These are phyloP conservation scores for Nakazawaea holstii DNA, from an alignment of 805 yeast genomes.

Conservation along the genomic window DNA sequence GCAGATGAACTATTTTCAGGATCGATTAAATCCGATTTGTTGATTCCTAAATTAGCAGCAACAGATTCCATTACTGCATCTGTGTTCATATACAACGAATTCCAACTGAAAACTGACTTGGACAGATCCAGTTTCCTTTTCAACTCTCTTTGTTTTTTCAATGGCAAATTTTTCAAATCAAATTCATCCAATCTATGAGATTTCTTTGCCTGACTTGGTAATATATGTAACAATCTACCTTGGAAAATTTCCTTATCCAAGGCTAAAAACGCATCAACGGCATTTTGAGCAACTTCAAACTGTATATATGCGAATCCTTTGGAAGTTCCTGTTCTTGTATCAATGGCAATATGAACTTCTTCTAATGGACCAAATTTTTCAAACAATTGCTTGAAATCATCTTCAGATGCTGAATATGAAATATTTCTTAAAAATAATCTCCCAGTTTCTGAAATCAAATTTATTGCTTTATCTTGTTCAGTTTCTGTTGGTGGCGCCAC, in stretches of 20 bases:
- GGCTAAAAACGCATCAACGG: conserved; percentile 65
- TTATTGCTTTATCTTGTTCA: conserved; percentile 42
- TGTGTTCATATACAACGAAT: conserved; percentile 80
- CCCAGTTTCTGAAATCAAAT: conserved; percentile 61
- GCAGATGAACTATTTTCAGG: conserved; percentile 85
- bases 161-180: conserved; percentile 83
- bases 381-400: conserved; percentile 67
- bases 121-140: conserved; percentile 81
- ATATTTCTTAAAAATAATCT: conserved; percentile 87
- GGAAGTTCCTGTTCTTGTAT: conserved; percentile 81
- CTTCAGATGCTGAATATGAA: conserved; percentile 70
- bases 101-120: conserved; percentile 89
- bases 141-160: conserved; percentile 85
- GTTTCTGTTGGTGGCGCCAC: conserved; percentile 23
- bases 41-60: conserved; percentile 76
- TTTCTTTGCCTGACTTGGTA: conserved; percentile 81
- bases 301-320: conserved; percentile 90
- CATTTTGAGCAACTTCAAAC: conserved; percentile 64
- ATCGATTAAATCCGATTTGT: conserved; percentile 79
- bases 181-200: conserved; percentile 84
- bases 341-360: conserved; percentile 91
- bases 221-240: conserved; percentile 85
- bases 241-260: conserved; percentile 89
- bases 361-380: conserved; percentile 62
- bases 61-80: conserved; percentile 92